phyloP scores from a whole-genome alignment of 306 rosid genomes.

The Rosa rugosa region DNA sequence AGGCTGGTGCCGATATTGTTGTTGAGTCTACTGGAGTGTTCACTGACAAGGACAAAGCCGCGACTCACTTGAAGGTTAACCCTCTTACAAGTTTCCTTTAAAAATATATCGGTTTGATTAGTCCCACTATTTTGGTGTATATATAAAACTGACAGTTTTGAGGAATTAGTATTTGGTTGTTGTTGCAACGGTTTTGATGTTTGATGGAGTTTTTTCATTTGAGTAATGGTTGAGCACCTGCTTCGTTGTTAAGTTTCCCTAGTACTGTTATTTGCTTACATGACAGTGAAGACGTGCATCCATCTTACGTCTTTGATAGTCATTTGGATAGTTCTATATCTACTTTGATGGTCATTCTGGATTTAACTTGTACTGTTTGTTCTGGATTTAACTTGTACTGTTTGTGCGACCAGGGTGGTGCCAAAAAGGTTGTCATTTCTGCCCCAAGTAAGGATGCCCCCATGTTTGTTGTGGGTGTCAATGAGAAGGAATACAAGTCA shows the following conservation, averaged over 20 bases:
- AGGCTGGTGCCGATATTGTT: slow-evolving; percentile 64
- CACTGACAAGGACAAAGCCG: slow-evolving; percentile 84
- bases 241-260: no score
- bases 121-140: not conserved
- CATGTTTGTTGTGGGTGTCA: slow-evolving; percentile 92
- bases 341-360: not conserved
- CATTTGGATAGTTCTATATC: not conserved
- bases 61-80: slow-evolving; percentile 78
- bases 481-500: slow-evolving; percentile 79
- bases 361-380: slow-evolving; percentile 1
- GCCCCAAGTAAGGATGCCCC: slow-evolving; percentile 97
- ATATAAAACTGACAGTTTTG: not conserved
- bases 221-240: no score
- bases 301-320: not conserved
- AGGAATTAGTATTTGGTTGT: no score
- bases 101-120: no score
- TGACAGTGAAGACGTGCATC: no score
- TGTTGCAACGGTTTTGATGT: not conserved
- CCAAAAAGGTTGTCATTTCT: slow-evolving; percentile 92
- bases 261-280: no score
- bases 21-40: slow-evolving; percentile 85
- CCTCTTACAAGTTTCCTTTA: not conserved
- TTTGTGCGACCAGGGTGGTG: slow-evolving; percentile 68
- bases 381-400: not conserved
- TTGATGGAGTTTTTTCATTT: slow-evolving; percentile 22